A percentile compares a stretch with the other conserved stretches of the same genome.
Conservation (phyloP, 768 basidiomycete species). For the Bullera alba region DNA sequence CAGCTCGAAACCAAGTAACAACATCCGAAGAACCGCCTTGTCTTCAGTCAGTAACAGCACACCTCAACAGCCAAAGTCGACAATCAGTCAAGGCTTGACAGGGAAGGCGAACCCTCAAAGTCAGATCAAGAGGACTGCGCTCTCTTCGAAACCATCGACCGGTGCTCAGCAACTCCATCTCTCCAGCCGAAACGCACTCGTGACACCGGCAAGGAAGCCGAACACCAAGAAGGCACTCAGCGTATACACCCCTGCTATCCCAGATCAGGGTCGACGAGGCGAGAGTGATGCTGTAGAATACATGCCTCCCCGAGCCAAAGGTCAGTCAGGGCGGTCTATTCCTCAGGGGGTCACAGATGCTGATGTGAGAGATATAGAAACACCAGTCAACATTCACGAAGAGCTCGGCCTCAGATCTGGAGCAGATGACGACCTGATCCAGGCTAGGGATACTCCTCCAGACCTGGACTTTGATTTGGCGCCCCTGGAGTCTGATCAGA, state of each 20-base stretch:
- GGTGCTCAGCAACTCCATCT: background rate
- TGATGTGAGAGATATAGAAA: background rate
- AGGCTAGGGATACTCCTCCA: background rate
- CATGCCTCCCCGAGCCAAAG: background rate
- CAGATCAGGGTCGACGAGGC: background rate
- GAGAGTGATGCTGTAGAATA: background rate
- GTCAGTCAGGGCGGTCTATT: background rate
- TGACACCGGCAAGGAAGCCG: background rate
- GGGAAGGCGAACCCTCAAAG: background rate
- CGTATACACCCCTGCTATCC: slow-evolving; percentile 5
- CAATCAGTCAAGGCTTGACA: background rate
- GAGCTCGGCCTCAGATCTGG: background rate
- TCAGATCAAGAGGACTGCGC: background rate
- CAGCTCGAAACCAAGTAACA: background rate
- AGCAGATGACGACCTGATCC: background rate
- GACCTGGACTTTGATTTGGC: background rate
- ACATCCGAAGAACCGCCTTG: background rate
- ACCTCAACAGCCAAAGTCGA: background rate
- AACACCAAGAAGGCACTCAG: slow-evolving; percentile 2
- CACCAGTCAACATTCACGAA: background rate
- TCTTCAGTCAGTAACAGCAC: background rate
- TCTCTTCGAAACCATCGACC: background rate
- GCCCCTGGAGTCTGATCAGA: too few relatives aligned
- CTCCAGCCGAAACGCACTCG: background rate
- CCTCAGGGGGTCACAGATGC: background rate